Conservation (phyloP, 306 rosid species). For the Cucumis sativus region DNA sequence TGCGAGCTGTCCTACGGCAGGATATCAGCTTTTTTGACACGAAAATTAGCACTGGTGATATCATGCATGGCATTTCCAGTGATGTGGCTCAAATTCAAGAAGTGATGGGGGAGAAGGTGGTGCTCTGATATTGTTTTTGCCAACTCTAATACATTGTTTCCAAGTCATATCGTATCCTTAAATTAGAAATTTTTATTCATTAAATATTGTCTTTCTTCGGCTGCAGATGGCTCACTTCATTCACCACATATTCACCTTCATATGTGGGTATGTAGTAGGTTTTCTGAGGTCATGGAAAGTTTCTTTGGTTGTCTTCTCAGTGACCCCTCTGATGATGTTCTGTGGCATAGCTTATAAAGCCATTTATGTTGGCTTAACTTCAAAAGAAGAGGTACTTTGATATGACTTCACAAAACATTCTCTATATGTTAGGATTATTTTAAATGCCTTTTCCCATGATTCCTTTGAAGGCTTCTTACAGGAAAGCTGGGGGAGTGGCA, state of each 20-base stretch:
- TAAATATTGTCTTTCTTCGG: background rate
- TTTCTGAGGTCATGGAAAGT: slow-evolving; percentile 71
- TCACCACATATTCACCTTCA: slow-evolving; percentile 62
- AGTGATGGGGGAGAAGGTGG: slow-evolving; percentile 96
- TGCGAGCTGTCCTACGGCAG: slow-evolving; percentile 67
- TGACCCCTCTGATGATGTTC: slow-evolving; percentile 72
- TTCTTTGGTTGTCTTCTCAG: slow-evolving; percentile 62
- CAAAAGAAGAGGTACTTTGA: slow-evolving; percentile 59
- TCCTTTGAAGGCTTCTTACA: slow-evolving; percentile 46
- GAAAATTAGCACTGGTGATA: slow-evolving; percentile 50
- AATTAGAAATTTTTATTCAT: background rate
- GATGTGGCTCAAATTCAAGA: slow-evolving; percentile 94
- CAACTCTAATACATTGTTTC: background rate
- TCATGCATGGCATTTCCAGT: slow-evolving; percentile 91
- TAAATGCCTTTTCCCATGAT: slow-evolving; percentile 4
- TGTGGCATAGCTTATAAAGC: slow-evolving; percentile 81
- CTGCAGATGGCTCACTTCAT: slow-evolving; percentile 90
- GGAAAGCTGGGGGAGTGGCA: slow-evolving; percentile 65
- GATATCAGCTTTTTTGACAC: slow-evolving; percentile 63
- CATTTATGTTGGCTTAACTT: slow-evolving; percentile 63
- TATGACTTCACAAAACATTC: background rate
- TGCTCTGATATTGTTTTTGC: background rate
- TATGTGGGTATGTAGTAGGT: slow-evolving; percentile 73
- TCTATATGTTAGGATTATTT: background rate
- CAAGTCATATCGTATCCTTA: background rate